Percentiles rank a stretch among this genome's conserved stretches.
phyloP scores from a whole-genome alignment of 768 basidiomycete species.

The Tylopilus felleus region DNA sequence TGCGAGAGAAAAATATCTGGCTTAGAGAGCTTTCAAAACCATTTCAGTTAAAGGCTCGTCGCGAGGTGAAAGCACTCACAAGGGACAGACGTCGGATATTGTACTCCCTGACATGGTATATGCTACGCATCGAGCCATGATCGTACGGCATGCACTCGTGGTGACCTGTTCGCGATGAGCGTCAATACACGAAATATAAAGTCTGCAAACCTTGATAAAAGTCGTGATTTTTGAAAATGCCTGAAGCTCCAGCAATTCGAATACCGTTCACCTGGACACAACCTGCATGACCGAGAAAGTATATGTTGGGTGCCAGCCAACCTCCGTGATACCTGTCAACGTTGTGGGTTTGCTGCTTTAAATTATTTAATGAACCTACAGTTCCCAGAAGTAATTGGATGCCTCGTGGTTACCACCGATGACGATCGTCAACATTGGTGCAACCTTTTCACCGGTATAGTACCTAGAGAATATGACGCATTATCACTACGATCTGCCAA shows the following conservation, averaged over 20 bases:
- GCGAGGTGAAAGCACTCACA: constrained; percentile 35
- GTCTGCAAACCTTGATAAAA: constrained; percentile 56
- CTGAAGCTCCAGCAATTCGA: constrained; percentile 86
- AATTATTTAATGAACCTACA: constrained; percentile 49
- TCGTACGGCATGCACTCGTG: constrained; percentile 84
- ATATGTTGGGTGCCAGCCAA: constrained; percentile 96
- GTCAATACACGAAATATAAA: not conserved
- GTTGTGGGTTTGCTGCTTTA: constrained; percentile 2
- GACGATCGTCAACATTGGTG: constrained; percentile 86
- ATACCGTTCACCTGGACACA: constrained; percentile 85
- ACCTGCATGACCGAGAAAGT: constrained; percentile 91
- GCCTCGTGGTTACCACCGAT: constrained; percentile 99
- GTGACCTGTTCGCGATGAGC: constrained; percentile 49
- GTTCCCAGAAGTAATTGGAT: constrained; percentile 94
- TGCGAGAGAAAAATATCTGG: constrained; percentile 87
- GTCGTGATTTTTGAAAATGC: constrained; percentile 82
- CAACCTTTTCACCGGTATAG: constrained; percentile 77
- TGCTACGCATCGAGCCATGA: constrained; percentile 65
- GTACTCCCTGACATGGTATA: constrained; percentile 90
- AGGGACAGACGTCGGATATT: constrained; percentile 75
- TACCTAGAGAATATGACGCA: constrained; percentile 49
- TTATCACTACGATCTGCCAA: not conserved
- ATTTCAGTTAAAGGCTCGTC: not conserved
- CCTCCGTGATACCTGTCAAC: constrained; percentile 83
- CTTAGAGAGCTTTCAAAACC: constrained; percentile 49